These are phyloP conservation scores for Pseudonitzschia multiseries DNA, from an alignment of 108 stramenopile genomes.

Conservation along the genomic window DNA sequence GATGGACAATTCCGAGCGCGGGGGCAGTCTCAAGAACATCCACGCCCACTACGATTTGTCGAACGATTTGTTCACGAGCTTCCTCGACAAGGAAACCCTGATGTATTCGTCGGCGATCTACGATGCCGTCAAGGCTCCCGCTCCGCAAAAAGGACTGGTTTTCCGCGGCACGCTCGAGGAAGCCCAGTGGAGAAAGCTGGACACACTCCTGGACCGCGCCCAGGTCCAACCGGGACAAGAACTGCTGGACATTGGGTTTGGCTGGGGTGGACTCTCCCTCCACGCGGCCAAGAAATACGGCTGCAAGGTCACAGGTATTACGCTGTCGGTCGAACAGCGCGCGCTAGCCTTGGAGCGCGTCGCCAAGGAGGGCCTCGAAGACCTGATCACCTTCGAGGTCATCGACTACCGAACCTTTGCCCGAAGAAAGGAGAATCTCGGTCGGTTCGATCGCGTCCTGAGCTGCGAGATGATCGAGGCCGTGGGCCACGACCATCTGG, in stretches of 20 bases:
- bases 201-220: conserved; percentile 81
- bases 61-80: conserved; percentile 89
- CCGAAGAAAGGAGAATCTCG: conserved; percentile 53
- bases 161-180: conserved; percentile 81
- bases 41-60: conserved; percentile 96
- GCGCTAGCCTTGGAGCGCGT: conserved; percentile 88
- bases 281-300: conserved; percentile 90
- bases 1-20: conserved; percentile 93
- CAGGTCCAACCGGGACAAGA: conserved; percentile 73
- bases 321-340: conserved; percentile 92
- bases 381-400: conserved; percentile 88
- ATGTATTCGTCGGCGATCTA: conserved; percentile 95
- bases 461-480: conserved; percentile 99
- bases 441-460: conserved; percentile 90
- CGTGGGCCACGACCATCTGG: conserved; percentile 92
- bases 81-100: conserved; percentile 84
- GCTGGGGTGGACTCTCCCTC: conserved; percentile 94
- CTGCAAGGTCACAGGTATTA: conserved; percentile 91
- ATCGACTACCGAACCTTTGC: conserved; percentile 91
- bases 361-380: conserved; percentile 66
- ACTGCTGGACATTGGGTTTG: conserved; percentile 95
- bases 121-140: conserved; percentile 61
- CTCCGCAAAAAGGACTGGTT: conserved; percentile 42
- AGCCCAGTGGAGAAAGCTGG: conserved; percentile 95
- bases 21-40: conserved; percentile 86